Evolutionary conservation across 78 protist genomes (phyloP).

Genomic region (Salpingoeca rosetta): DNA sequence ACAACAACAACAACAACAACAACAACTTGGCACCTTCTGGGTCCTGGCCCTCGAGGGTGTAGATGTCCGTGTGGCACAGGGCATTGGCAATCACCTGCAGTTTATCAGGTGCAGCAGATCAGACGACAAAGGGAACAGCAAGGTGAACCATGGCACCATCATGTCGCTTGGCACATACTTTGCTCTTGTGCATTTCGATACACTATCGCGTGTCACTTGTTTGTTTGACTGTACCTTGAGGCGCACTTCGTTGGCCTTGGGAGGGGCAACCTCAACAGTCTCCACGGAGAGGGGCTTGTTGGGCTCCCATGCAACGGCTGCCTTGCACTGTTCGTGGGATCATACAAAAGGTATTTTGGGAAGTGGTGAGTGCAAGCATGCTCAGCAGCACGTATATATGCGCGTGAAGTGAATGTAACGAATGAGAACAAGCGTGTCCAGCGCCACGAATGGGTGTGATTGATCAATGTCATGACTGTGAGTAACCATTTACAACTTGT

Average conservation of each 20-base stretch:
- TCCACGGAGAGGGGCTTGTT: conserved; percentile 38
- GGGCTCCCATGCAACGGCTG: conserved; percentile 66
- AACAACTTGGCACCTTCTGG: background rate
- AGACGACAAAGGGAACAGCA: background rate
- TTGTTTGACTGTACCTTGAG: conserved; percentile 11
- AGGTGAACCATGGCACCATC: background rate
- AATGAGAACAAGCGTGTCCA: no score
- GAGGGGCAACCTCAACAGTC: conserved; percentile 74
- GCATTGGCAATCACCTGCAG: conserved; percentile 58
- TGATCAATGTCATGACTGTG: no score
- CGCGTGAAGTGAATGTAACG: no score
- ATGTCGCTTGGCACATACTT: no score
- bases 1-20: no score
- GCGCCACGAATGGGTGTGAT: no score
- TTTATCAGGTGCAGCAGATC: background rate
- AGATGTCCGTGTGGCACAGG: conserved; percentile 87
- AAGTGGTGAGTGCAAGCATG: no score
- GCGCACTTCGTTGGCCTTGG: conserved; percentile 84
- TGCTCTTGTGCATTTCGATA: no score
- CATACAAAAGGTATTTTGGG: no score
- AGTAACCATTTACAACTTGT: no score
- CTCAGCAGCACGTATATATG: no score
- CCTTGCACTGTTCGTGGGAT: no score
- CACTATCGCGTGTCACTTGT: background rate
- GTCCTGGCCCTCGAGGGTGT: conserved; percentile 36